Base-by-base conservation (phyloP, 331 rosid genomes). In the Malus hybrid region DNA sequence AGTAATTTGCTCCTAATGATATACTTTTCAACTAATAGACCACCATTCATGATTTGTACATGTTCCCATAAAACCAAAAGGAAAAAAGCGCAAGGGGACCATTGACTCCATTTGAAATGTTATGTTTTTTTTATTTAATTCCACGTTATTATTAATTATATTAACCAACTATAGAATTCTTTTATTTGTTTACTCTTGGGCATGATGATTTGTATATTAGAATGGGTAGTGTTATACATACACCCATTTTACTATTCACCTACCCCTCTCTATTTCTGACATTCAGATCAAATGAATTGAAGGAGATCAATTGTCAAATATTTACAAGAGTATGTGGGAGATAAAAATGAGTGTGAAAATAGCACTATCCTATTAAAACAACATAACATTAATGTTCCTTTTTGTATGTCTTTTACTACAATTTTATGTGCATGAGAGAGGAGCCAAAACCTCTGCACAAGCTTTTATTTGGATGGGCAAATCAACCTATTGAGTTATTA, bases 21-120 rank as follows among this genome's bases (percentile, higher is more conserved):
- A 53, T 63, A 26, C 50, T 53, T 70, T 50, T 71, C 53, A 48
- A 34, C 66, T 63, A 66, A 56, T 66, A 78, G 78, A 66, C 78
- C 76, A 39, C 64, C 53, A 14, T 30, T 24, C 67, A 15, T 20
- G 62, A 22, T 36, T n/a, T 63, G 18, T n/a, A 58, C 28, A 18
- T 7, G 36, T 30, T 79, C 60, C 63, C 33, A 58, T 46, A 66
- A 66, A 58, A 26, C 67, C 78, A 22, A 39, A 56, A 22, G n/a
- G 44, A 42, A 73, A 39, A 73, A 36, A 34, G 29, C n/a, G 67
- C 13, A 32, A 11, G 44, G 28, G 32, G 34, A 29, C 22, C 70
- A 44, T 39, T 29, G 75, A 76, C 74, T 65, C 22, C 28, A 68
- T 44, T 26, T 2, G 33, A 36, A 16, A 66, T 4, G 30, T 66